Percentiles rank a stretch among this genome's conserved stretches.
Conservation (phyloP, 78 protist genomes). For the Cavenderia fasciculata region DNA sequence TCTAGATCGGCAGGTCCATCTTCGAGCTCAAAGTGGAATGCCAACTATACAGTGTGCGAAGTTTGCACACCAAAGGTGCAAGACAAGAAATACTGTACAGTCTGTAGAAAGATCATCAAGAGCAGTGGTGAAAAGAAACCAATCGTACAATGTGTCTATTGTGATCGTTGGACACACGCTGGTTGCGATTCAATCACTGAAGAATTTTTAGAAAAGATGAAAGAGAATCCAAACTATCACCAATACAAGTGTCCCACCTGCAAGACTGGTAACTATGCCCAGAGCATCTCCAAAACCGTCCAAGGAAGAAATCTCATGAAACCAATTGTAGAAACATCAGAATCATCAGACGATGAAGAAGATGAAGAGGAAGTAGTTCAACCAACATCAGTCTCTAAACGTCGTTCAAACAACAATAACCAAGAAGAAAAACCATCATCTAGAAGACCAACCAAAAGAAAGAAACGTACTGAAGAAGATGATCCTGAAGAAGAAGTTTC, state of each 20-base stretch:
- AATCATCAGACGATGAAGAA: not conserved
- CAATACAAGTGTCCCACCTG: conserved; percentile 44
- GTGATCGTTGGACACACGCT: conserved; percentile 37
- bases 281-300: not conserved
- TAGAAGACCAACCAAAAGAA: not conserved
- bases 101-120: conserved; percentile 22
- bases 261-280: not conserved
- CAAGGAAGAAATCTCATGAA: conserved; percentile 24
- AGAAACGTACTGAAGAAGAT: not conserved
- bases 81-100: conserved; percentile 51
- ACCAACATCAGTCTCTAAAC: not conserved
- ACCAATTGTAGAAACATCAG: not conserved
- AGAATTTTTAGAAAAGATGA: not conserved
- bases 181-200: conserved; percentile 27
- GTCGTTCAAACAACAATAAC: not conserved
- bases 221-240: conserved; percentile 8
- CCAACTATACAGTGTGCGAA: conserved; percentile 38
- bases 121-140: not conserved
- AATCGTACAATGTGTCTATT: conserved; percentile 18
- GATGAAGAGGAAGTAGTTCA: not conserved
- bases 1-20: not conserved
- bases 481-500: not conserved
- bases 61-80: not conserved
- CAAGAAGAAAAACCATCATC: not conserved
- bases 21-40: conserved; percentile 13